These are phyloP conservation scores for Aspergillus awamori DNA, from an alignment of 2,329 filamentous ascomycete species.

Conservation along the genomic window DNA sequence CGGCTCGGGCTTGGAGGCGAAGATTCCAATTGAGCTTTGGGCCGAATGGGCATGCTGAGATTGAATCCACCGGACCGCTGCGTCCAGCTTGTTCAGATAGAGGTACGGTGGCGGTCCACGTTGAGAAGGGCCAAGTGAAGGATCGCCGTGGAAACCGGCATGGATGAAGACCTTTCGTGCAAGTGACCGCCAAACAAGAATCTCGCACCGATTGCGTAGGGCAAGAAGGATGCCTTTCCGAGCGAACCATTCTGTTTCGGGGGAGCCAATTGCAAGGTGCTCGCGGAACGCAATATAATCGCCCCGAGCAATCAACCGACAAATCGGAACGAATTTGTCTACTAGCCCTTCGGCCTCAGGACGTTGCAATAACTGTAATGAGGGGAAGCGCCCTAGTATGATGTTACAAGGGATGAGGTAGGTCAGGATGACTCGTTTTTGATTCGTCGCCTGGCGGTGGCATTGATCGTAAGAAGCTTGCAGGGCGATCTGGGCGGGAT, in stretches of 20 bases:
- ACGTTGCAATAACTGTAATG: constrained; percentile 63
- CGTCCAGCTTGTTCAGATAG: constrained; percentile 69
- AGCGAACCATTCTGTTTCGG: constrained; percentile 72
- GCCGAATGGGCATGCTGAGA: constrained; percentile 26
- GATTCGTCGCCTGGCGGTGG: constrained; percentile 59
- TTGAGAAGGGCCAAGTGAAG: constrained; percentile 40
- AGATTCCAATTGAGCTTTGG: constrained; percentile 8
- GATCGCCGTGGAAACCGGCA: constrained; percentile 69
- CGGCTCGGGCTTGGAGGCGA: not conserved
- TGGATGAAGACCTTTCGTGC: constrained; percentile 76
- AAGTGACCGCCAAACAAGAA: constrained; percentile 81
- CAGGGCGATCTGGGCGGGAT: constrained; percentile 72
- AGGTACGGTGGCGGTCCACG: constrained; percentile 69
- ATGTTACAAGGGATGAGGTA: constrained; percentile 83
- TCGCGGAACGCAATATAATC: constrained; percentile 74
- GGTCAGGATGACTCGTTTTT: constrained; percentile 77
- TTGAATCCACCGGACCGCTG: constrained; percentile 67
- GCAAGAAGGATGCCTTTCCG: constrained; percentile 74
- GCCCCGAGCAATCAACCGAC: constrained; percentile 70
- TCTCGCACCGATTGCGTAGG: constrained; percentile 74
- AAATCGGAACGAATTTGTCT: constrained; percentile 72
- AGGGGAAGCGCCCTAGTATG: constrained; percentile 81
- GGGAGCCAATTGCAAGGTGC: constrained; percentile 59
- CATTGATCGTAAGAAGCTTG: constrained; percentile 81
- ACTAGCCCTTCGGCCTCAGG: constrained; percentile 69